Percentiles rank a stretch among this genome's conserved stretches.
Conservation (phyloP, 129 eudicot species). For the Lactuca sativa region DNA sequence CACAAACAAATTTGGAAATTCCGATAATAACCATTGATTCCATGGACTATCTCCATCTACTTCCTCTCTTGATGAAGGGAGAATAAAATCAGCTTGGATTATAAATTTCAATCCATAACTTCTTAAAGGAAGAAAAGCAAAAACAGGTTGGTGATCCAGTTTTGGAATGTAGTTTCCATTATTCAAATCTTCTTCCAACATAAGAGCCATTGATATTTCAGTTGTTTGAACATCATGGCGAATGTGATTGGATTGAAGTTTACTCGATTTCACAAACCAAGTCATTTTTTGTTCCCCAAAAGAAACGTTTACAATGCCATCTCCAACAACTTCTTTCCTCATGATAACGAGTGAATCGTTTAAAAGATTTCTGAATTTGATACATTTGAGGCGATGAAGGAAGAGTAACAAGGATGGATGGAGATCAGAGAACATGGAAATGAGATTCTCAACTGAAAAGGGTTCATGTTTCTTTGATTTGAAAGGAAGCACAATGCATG, state of each 20-base stretch:
- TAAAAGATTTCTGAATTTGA: conserved; percentile 54
- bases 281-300: conserved; percentile 57
- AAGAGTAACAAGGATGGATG: conserved; percentile 79
- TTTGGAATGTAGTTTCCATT: conserved; percentile 48
- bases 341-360: conserved; percentile 47
- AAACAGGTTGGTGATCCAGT: conserved; percentile 67
- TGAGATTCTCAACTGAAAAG: conserved; percentile 42
- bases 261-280: conserved; percentile 65
- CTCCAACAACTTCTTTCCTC: conserved; percentile 64
- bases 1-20: conserved; percentile 71
- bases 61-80: conserved; percentile 87
- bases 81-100: conserved; percentile 80
- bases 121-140: conserved; percentile 81
- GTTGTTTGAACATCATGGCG: conserved; percentile 61
- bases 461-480: conserved; percentile 46
- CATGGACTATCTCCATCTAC: conserved; percentile 84
- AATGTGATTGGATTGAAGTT: conserved; percentile 45
- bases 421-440: conserved; percentile 78
- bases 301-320: conserved; percentile 64
- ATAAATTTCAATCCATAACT: conserved; percentile 78
- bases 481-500: conserved; percentile 81
- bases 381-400: conserved; percentile 78
- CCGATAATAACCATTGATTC: conserved; percentile 81
- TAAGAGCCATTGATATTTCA: conserved; percentile 75
- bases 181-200: conserved; percentile 52